These are phyloP conservation scores for Haberlea rhodopensis DNA, from an alignment of 257 asterid genomes.

Conservation along the genomic window DNA sequence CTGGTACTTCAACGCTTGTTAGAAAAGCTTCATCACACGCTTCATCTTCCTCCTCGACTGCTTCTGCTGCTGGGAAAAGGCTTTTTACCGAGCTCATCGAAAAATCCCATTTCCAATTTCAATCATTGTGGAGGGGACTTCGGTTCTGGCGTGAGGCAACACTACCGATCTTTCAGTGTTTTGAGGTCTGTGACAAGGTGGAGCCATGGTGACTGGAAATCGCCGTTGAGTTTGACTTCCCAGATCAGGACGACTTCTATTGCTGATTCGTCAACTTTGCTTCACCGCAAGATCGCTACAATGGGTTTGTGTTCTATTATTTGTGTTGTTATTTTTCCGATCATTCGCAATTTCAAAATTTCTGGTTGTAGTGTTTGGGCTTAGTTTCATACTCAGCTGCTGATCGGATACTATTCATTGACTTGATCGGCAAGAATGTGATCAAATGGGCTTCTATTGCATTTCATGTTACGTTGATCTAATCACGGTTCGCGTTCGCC, in stretches of 20 bases:
- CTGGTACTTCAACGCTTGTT: constrained; percentile 55
- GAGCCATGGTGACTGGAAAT: constrained; percentile 97
- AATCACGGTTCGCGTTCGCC: too few species aligned
- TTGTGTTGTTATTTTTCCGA: background rate
- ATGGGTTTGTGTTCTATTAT: constrained; percentile 50
- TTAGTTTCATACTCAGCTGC: background rate
- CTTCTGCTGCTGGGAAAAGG: constrained; percentile 27
- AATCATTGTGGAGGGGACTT: constrained; percentile 7
- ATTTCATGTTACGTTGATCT: background rate
- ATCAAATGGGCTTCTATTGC: background rate
- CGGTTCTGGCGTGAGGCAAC: constrained; percentile 27
- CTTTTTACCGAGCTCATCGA: constrained; percentile 39
- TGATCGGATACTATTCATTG: background rate
- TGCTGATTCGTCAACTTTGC: constrained; percentile 33
- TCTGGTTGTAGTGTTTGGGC: constrained; percentile 1
- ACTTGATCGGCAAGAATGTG: background rate
- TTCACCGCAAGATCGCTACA: constrained; percentile 75
- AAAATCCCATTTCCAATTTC: constrained; percentile 27
- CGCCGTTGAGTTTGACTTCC: constrained; percentile 55
- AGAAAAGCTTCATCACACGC: constrained; percentile 42
- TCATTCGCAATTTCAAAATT: constrained; percentile 8
- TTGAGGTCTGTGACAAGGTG: constrained; percentile 64
- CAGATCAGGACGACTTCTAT: constrained; percentile 76
- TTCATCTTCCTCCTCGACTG: constrained; percentile 29
- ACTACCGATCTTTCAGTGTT: constrained; percentile 44